phyloP scores from a whole-genome alignment of 352 stramenopile genomes.

The Phytophthora sojae region DNA sequence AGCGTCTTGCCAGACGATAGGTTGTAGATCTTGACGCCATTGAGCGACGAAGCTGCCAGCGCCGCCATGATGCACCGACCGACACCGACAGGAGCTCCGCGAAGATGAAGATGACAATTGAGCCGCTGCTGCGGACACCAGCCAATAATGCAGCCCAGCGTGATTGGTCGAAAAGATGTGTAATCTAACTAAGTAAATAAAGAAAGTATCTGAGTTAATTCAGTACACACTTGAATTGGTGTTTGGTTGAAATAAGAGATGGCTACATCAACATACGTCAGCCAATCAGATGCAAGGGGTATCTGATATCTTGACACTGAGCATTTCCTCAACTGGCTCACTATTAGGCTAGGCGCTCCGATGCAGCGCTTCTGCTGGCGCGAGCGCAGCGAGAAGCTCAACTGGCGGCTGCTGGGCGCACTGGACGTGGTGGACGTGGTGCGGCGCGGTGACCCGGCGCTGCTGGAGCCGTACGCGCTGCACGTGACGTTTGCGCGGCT shows the following conservation, averaged over 20 bases:
- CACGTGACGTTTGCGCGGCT: conserved; percentile 79
- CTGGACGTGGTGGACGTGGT: conserved; percentile 66
- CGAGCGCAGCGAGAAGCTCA: conserved; percentile 75
- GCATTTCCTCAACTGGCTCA: conserved; percentile 14
- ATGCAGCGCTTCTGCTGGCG: conserved; percentile 75
- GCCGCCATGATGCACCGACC: conserved; percentile 58
- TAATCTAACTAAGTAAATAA: too few relatives aligned
- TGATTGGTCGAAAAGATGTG: neutral
- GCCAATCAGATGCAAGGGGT: conserved; percentile 5
- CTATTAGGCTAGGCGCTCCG: neutral
- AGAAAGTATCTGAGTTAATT: too few relatives aligned
- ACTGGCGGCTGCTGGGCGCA: conserved; percentile 68
- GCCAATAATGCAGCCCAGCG: conserved; percentile 3
- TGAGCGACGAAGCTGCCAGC: conserved; percentile 86
- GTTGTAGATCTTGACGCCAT: conserved; percentile 97
- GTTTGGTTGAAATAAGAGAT: conserved; percentile 21
- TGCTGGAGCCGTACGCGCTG: conserved; percentile 74
- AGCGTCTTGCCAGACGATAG: conserved; percentile 94
- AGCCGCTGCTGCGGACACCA: conserved; percentile 3
- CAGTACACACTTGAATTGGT: neutral
- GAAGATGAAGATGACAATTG: neutral
- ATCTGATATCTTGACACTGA: conserved; percentile 23
- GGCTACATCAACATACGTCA: conserved; percentile 8
- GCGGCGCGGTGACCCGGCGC: conserved; percentile 55
- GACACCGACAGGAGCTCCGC: neutral